phyloP scores from a whole-genome alignment of 1,139 yeast genomes.

The Entelexis paramagnoliae region DNA sequence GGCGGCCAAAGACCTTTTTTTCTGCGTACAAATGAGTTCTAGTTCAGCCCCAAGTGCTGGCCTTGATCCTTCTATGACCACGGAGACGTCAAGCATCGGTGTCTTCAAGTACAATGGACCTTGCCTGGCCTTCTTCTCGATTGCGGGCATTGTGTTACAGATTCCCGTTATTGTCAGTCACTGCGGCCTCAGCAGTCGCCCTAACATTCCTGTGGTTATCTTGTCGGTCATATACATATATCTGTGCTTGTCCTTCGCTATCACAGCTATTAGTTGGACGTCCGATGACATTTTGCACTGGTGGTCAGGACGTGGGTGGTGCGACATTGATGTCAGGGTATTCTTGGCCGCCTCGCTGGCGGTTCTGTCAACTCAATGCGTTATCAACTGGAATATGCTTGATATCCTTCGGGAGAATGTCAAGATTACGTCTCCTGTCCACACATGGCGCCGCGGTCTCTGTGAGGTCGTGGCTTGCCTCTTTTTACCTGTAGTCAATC shows the following conservation, averaged over 20 bases:
- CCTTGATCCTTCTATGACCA: neutral
- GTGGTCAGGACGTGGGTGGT: conserved; percentile 24
- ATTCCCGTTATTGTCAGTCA: conserved; percentile 22
- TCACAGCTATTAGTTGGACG: conserved; percentile 18
- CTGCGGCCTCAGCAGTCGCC: conserved; percentile 14
- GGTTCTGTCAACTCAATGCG: conserved; percentile 21
- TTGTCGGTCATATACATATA: conserved; percentile 21
- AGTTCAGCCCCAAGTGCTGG: neutral
- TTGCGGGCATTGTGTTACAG: conserved; percentile 21
- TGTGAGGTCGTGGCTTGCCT: conserved; percentile 16
- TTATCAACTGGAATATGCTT: conserved; percentile 18
- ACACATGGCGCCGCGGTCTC: neutral
- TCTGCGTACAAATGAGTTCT: neutral
- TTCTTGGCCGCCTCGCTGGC: conserved; percentile 16
- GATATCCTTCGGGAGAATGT: conserved; percentile 18
- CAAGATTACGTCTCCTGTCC: neutral
- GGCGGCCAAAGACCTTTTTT: too few relatives aligned
- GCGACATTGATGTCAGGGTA: conserved; percentile 23
- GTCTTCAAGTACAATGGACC: conserved; percentile 14
- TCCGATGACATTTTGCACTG: conserved; percentile 11
- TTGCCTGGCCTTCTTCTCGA: conserved; percentile 19
- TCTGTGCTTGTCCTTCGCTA: conserved; percentile 16
- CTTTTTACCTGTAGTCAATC: conserved; percentile 16
- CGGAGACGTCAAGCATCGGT: neutral
- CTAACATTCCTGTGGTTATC: conserved; percentile 23